phyloP scores from a whole-genome alignment of 208 protist genomes.

The Leishmania lainsoni region DNA sequence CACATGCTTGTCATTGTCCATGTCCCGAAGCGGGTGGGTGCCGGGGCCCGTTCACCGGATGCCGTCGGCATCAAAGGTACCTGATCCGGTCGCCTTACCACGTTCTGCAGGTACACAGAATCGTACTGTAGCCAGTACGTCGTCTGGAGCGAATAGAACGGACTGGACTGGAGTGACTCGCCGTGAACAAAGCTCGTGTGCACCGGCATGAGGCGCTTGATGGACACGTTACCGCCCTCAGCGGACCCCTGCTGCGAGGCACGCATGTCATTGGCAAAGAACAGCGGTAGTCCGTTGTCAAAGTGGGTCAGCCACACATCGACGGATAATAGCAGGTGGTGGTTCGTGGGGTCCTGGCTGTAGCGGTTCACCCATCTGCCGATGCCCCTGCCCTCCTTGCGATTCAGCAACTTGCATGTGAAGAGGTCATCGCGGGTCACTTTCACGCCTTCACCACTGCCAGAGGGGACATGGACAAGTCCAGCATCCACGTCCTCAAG shows the following conservation, averaged over 20 bases:
- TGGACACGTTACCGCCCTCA: not conserved
- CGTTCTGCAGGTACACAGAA: slow-evolving; percentile 12
- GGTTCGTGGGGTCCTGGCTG: not conserved
- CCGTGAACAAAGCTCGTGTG: slow-evolving; percentile 22
- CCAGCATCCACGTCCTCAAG: slow-evolving; percentile 29
- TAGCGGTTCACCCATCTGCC: not conserved
- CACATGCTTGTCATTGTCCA: slow-evolving; percentile 18
- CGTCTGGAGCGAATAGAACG: slow-evolving; percentile 8
- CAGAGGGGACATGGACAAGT: not conserved
- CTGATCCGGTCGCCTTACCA: not conserved
- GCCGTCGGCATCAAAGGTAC: not conserved
- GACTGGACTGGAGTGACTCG: slow-evolving; percentile 18
- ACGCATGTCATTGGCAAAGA: not conserved
- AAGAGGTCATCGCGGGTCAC: slow-evolving; percentile 20
- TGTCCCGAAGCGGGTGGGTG: not conserved
- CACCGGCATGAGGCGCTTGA: slow-evolving; percentile 16
- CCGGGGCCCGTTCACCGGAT: not conserved
- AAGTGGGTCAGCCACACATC: slow-evolving; percentile 25
- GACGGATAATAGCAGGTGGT: slow-evolving; percentile 15
- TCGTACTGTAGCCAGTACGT: slow-evolving; percentile 30
- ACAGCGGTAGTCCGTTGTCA: not conserved
- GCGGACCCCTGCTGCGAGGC: not conserved
- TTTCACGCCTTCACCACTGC: not conserved
- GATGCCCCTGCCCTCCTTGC: too few relatives aligned
- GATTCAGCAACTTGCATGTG: slow-evolving; percentile 12